Percentiles rank a stretch among this genome's conserved stretches.
Conservation (phyloP, 768 basidiomycete species). For the Termitomyces sp. region DNA sequence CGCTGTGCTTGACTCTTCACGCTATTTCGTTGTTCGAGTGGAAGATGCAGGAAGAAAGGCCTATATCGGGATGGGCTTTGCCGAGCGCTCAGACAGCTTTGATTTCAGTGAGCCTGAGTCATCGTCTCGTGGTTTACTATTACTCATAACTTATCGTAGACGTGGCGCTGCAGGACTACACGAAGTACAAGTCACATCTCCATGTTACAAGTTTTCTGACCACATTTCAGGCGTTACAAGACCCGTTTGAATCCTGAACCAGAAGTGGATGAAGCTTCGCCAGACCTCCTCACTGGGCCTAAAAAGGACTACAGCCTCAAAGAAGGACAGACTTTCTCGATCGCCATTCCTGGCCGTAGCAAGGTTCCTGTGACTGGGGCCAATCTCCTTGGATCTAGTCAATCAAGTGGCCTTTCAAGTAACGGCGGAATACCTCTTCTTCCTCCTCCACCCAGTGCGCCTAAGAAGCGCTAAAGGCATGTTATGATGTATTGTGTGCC, state of each 20-base stretch:
- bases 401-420: constrained; percentile 20
- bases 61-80: constrained; percentile 92
- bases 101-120: constrained; percentile 74
- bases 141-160: constrained; percentile 37
- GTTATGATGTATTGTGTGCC: neutral
- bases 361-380: constrained; percentile 31
- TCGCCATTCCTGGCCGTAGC: constrained; percentile 80
- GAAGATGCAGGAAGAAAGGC: constrained; percentile 87
- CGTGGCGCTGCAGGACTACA: constrained; percentile 83
- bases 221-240: constrained; percentile 50
- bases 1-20: constrained; percentile 91
- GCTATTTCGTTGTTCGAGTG: constrained; percentile 91
- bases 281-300: constrained; percentile 70
- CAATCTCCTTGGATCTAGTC: constrained; percentile 35
- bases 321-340: constrained; percentile 93
- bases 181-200: constrained; percentile 47
- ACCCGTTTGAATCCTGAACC: constrained; percentile 56
- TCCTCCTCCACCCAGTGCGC: constrained; percentile 78
- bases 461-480: constrained; percentile 35
- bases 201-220: constrained; percentile 3
- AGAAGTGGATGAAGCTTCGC: constrained; percentile 47
- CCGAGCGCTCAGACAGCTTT: constrained; percentile 84
- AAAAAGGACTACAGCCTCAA: constrained; percentile 94
- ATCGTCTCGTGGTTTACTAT: constrained; percentile 7
- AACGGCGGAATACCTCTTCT: constrained; percentile 61